Evolutionary conservation across 2,329 filamentous ascomycete genomes (phyloP).

Genomic region (Monosporascus sp.): DNA sequence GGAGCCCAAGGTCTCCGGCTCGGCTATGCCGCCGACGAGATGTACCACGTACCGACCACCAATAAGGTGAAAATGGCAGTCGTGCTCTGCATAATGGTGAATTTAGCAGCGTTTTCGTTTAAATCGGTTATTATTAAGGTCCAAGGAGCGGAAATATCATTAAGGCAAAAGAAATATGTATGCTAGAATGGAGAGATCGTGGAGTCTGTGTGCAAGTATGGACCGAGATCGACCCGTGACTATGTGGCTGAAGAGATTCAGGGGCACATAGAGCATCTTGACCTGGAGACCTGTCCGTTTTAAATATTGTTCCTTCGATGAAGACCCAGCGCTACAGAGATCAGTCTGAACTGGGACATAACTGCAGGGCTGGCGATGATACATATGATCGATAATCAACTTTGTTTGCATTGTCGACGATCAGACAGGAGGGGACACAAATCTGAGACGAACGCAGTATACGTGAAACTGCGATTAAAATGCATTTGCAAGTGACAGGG

Average conservation of each 20-base stretch:
- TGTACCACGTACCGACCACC: slow-evolving; percentile 2
- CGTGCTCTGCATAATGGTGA: slow-evolving; percentile 17
- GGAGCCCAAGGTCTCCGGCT: not conserved
- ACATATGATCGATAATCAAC: no score
- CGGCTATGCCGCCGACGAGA: not conserved
- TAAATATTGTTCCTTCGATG: no score
- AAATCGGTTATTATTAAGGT: not conserved
- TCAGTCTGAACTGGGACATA: no score
- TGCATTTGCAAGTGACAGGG: no score
- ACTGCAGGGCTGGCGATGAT: no score
- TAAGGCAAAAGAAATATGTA: slow-evolving; percentile 5
- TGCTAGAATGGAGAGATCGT: slow-evolving; percentile 12
- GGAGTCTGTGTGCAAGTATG: slow-evolving; percentile 8
- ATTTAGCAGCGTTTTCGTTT: not conserved
- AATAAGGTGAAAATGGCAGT: slow-evolving; percentile 14
- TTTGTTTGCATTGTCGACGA: no score
- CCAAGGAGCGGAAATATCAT: not conserved
- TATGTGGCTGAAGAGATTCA: slow-evolving; percentile 4
- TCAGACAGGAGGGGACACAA: no score
- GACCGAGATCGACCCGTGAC: slow-evolving; percentile 15
- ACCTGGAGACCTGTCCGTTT: no score
- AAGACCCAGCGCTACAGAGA: no score
- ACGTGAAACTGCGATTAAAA: no score
- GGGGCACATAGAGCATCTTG: no score
- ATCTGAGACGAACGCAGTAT: no score